These are phyloP conservation scores for Penicillium occitanis DNA, from an alignment of 2,329 filamentous ascomycete genomes.

Conservation along the genomic window DNA sequence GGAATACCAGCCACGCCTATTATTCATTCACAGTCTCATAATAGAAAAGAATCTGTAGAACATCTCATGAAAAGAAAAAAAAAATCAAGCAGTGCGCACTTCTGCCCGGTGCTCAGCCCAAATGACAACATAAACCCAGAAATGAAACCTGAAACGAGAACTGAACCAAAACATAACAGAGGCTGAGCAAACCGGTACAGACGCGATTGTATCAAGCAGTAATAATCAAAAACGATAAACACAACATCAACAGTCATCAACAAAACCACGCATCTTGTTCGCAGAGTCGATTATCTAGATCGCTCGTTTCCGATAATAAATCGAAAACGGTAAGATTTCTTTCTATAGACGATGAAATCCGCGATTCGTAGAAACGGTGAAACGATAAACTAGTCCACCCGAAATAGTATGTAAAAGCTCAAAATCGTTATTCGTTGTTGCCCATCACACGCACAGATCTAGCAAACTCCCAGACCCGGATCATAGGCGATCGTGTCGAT, in stretches of 20 bases:
- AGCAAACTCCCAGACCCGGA: not conserved
- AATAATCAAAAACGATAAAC: slow-evolving; percentile 26
- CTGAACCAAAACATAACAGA: slow-evolving; percentile 25
- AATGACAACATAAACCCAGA: slow-evolving; percentile 25
- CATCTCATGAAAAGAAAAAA: slow-evolving; percentile 3
- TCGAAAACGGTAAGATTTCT: not conserved
- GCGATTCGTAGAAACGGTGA: not conserved
- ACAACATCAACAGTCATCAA: slow-evolving; percentile 11
- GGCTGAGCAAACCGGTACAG: slow-evolving; percentile 39
- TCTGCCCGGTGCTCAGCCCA: slow-evolving; percentile 43
- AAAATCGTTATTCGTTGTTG: slow-evolving; percentile 1
- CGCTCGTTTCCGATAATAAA: not conserved
- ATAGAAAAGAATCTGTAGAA: slow-evolving; percentile 3
- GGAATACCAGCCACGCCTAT: slow-evolving; percentile 4
- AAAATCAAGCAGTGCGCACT: slow-evolving; percentile 45
- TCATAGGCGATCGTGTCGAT: not conserved
- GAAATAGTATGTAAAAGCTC: slow-evolving; percentile 1
- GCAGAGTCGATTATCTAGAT: not conserved
- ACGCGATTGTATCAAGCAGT: slow-evolving; percentile 51
- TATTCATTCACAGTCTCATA: slow-evolving; percentile 10
- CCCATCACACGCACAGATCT: not conserved
- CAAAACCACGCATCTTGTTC: slow-evolving; percentile 13
- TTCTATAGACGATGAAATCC: not conserved
- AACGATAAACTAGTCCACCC: not conserved
- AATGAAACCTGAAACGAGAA: slow-evolving; percentile 17